Evolutionary conservation across 306 rosid species (phyloP).

Genomic region (Vicia faba): DNA sequence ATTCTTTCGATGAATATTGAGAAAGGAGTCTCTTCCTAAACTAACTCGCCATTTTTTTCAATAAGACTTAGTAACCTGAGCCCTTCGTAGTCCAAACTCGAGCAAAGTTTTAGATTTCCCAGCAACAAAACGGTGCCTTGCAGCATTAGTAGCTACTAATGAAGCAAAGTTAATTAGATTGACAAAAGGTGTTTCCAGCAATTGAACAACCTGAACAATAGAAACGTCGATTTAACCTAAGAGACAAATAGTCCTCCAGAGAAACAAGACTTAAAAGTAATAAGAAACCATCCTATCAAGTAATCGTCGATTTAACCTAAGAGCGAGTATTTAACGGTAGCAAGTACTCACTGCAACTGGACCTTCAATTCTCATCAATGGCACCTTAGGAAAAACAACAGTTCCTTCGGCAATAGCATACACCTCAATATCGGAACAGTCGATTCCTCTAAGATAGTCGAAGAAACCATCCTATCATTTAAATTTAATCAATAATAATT

Average conservation of each 20-base stretch:
- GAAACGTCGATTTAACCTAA: constrained; percentile 15
- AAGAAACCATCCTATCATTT: constrained; percentile 77
- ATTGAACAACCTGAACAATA: constrained; percentile 78
- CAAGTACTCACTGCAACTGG: constrained; percentile 85
- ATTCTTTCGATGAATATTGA: constrained; percentile 31
- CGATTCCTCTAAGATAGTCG: constrained; percentile 82
- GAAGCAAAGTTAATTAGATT: constrained; percentile 82
- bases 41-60: constrained; percentile 17
- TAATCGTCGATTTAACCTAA: too few relatives aligned
- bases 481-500: constrained; percentile 18
- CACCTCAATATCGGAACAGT: constrained; percentile 90
- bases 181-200: constrained; percentile 86
- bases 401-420: constrained; percentile 84
- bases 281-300: too few relatives aligned
- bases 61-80: constrained; percentile 54
- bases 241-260: constrained; percentile 9
- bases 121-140: constrained; percentile 92
- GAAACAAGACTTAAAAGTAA: constrained; percentile 1
- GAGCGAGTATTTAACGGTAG: constrained; percentile 13
- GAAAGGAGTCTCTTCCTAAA: neutral
- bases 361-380: constrained; percentile 90
- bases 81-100: constrained; percentile 94
- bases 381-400: constrained; percentile 93
- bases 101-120: constrained; percentile 84
- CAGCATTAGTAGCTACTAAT: constrained; percentile 87